phyloP scores from a whole-genome alignment of 1,139 yeast species.

The Yamadazyma dushanensis region DNA sequence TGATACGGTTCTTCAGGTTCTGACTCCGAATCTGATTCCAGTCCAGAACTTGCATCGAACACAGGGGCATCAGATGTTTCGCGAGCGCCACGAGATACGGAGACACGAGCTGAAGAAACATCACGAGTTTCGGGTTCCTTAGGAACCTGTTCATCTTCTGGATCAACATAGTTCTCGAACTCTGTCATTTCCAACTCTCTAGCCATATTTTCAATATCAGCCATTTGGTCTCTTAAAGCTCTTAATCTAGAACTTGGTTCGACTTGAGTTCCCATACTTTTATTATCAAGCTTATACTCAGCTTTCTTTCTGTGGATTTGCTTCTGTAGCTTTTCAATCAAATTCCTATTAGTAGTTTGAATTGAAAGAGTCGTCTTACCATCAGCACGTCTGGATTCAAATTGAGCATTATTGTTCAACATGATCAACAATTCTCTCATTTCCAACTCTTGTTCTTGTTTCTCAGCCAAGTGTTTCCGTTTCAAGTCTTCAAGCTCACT shows the following conservation, averaged over 20 bases:
- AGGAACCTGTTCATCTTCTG: slow-evolving; percentile 18
- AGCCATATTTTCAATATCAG: slow-evolving; percentile 79
- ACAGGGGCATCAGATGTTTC: slow-evolving; percentile 11
- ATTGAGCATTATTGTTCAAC: slow-evolving; percentile 45
- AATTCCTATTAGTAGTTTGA: slow-evolving; percentile 42
- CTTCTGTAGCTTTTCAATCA: slow-evolving; percentile 52
- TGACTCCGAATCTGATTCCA: slow-evolving; percentile 14
- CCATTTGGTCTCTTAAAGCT: slow-evolving; percentile 81
- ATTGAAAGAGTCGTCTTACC: slow-evolving; percentile 41
- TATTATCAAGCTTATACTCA: slow-evolving; percentile 57
- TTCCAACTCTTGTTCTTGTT: slow-evolving; percentile 86
- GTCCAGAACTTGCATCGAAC: slow-evolving; percentile 14
- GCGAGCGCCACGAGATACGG: too few species aligned
- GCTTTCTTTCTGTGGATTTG: slow-evolving; percentile 65
- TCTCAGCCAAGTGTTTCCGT: slow-evolving; percentile 67
- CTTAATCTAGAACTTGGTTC: slow-evolving; percentile 81
- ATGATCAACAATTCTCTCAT: slow-evolving; percentile 80
- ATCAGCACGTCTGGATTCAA: slow-evolving; percentile 28
- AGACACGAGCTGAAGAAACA: too few species aligned
- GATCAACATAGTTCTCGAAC: slow-evolving; percentile 48
- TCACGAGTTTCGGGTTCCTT: slow-evolving; percentile 17
- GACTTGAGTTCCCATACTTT: slow-evolving; percentile 55
- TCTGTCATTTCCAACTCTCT: slow-evolving; percentile 85
- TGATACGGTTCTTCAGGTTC: slow-evolving; percentile 17
- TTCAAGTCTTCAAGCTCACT: slow-evolving; percentile 72